These are phyloP conservation scores for Sarcodon aspratus DNA, from an alignment of 768 basidiomycete species.

Conservation along the genomic window DNA sequence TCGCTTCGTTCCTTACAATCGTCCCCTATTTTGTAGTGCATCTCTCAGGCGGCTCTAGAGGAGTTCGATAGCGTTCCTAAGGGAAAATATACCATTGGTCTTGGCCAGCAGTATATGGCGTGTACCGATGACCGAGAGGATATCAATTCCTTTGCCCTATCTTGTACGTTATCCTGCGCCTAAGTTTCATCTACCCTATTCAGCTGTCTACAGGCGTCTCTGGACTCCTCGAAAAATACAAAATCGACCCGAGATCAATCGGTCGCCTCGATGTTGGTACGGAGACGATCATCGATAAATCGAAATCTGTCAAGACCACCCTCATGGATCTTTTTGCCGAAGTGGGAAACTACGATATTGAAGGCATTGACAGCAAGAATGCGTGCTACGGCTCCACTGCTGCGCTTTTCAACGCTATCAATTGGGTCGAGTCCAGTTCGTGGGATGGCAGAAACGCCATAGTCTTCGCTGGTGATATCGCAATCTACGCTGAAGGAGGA, in stretches of 20 bases:
- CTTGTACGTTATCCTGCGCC: slow-evolving; percentile 41
- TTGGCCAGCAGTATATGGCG: slow-evolving; percentile 97
- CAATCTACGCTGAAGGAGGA: slow-evolving; percentile 92
- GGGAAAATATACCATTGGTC: slow-evolving; percentile 98
- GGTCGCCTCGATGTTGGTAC: slow-evolving; percentile 98
- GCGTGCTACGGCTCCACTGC: slow-evolving; percentile 99
- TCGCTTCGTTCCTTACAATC: background rate
- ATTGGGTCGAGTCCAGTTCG: slow-evolving; percentile 93
- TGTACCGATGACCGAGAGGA: slow-evolving; percentile 98
- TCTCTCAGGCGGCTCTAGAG: slow-evolving; percentile 92
- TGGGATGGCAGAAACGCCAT: slow-evolving; percentile 99
- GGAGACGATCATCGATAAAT: slow-evolving; percentile 99
- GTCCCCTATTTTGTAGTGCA: slow-evolving; percentile 44
- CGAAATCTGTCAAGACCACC: slow-evolving; percentile 95
- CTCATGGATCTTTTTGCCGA: slow-evolving; percentile 97
- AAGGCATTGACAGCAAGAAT: slow-evolving; percentile 98
- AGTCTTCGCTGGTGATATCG: slow-evolving; percentile 94
- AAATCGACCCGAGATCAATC: slow-evolving; percentile 92
- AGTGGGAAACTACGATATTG: slow-evolving; percentile 91
- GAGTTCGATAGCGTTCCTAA: slow-evolving; percentile 87
- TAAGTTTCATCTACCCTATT: background rate
- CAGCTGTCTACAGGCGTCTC: slow-evolving; percentile 51
- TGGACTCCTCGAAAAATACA: slow-evolving; percentile 85
- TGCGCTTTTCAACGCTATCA: slow-evolving; percentile 95
- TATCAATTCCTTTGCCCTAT: slow-evolving; percentile 95